A percentile compares a stretch with the other conserved stretches of the same genome.
These are phyloP conservation scores for Tephrocybe sp. DNA, from an alignment of 768 basidiomycete species.

Conservation along the genomic window DNA sequence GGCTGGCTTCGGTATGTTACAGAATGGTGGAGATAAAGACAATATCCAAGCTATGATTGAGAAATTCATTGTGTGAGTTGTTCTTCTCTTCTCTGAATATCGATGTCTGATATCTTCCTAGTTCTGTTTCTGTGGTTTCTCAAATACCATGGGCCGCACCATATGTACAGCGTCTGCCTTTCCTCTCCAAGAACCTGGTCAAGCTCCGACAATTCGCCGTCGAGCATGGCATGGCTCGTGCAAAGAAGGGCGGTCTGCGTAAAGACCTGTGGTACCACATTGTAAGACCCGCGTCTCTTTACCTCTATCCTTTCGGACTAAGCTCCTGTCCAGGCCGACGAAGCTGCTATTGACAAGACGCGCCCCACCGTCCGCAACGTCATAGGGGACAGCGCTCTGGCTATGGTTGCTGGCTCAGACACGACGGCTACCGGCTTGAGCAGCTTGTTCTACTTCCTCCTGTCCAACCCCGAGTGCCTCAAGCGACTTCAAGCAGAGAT, in stretches of 20 bases:
- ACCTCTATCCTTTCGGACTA: not conserved
- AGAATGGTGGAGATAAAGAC: constrained; percentile 33
- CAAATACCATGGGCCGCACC: constrained; percentile 24
- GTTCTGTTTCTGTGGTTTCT: constrained; percentile 14
- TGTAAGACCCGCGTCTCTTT: constrained; percentile 22
- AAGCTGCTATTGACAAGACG: constrained; percentile 22
- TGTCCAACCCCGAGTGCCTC: constrained; percentile 36
- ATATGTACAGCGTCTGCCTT: constrained; percentile 24
- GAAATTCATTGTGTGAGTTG: constrained; percentile 18
- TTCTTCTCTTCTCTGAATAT: not conserved
- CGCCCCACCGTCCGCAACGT: constrained; percentile 17
- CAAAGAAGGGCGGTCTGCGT: constrained; percentile 5
- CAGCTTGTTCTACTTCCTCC: constrained; percentile 38
- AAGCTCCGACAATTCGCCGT: constrained; percentile 25
- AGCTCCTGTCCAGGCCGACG: constrained; percentile 18
- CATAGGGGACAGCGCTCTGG: constrained; percentile 34
- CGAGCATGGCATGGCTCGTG: constrained; percentile 17
- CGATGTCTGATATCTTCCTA: not conserved
- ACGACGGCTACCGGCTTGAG: constrained; percentile 42
- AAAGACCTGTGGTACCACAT: constrained; percentile 38
- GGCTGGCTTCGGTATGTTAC: constrained; percentile 32
- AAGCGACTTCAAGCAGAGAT: constrained; percentile 40
- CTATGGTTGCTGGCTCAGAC: constrained; percentile 45
- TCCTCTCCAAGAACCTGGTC: constrained; percentile 19
- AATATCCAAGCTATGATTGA: constrained; percentile 19